Conservation (phyloP, 2,329 filamentous ascomycete genomes). For the Beauveria rudraprayagi region DNA sequence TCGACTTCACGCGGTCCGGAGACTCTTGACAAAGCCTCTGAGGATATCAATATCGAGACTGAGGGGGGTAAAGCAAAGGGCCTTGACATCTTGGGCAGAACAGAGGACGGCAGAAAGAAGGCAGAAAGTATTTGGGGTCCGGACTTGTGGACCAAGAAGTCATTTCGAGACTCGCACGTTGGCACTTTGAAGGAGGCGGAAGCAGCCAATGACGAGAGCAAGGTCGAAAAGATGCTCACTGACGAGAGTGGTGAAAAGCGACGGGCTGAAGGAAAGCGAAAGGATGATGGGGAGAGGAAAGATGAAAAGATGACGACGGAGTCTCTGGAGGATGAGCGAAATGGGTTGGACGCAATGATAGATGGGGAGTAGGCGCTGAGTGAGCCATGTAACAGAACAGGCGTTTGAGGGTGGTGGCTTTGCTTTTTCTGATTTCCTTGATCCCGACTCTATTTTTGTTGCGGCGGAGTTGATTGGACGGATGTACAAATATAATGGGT, state of each 20-base stretch:
- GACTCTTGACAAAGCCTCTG: constrained; percentile 35
- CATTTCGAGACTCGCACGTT: constrained; percentile 7
- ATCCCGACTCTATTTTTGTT: not conserved
- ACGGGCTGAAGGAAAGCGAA: constrained; percentile 28
- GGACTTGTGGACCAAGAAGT: constrained; percentile 36
- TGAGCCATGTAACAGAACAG: constrained; percentile 7
- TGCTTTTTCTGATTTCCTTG: not conserved
- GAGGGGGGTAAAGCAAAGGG: constrained; percentile 41
- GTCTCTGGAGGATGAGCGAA: constrained; percentile 37
- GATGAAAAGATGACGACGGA: constrained; percentile 31
- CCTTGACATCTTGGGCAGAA: constrained; percentile 44
- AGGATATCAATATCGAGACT: constrained; percentile 36
- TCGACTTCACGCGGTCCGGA: not conserved
- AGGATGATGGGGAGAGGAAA: constrained; percentile 30
- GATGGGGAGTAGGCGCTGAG: constrained; percentile 29
- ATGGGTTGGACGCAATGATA: constrained; percentile 38
- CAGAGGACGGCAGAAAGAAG: constrained; percentile 40
- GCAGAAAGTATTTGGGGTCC: constrained; percentile 44
- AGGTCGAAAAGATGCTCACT: constrained; percentile 24
- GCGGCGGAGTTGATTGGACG: not conserved
- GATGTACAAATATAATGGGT: constrained; percentile 7
- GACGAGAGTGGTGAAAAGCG: not conserved
- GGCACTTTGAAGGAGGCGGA: not conserved
- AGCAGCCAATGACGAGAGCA: constrained; percentile 31
- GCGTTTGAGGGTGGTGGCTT: not conserved